These are phyloP conservation scores for Cyberlindnera petersonii DNA, from an alignment of 805 yeast species.

Conservation along the genomic window DNA sequence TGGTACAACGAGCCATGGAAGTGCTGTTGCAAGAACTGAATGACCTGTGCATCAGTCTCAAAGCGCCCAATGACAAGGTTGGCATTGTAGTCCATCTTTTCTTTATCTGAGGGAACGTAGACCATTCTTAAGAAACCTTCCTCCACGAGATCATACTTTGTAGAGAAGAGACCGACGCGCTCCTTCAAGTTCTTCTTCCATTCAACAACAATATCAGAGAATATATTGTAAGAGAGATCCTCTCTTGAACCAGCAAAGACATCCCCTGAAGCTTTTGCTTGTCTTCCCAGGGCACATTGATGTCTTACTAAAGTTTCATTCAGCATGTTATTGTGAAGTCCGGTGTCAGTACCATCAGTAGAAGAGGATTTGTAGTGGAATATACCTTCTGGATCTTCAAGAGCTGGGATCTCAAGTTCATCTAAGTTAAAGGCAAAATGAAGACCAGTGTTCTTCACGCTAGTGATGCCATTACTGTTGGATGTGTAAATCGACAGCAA, in stretches of 20 bases:
- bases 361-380: too few species aligned
- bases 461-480: too few species aligned
- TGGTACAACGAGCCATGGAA: conserved; percentile 76
- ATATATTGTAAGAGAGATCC: conserved; percentile 47
- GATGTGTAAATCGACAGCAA: conserved; percentile 75
- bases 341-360: too few species aligned
- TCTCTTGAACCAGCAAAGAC: conserved; percentile 57
- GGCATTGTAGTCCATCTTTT: conserved; percentile 50
- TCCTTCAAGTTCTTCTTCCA: conserved; percentile 66
- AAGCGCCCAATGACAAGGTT: conserved; percentile 42
- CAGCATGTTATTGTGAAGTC: too few species aligned
- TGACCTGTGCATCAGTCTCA: conserved; percentile 67
- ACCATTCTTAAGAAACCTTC: conserved; percentile 78
- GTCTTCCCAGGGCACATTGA: conserved; percentile 60
- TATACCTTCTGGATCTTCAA: too few species aligned
- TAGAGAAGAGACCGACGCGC: conserved; percentile 62
- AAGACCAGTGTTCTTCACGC: too few species aligned
- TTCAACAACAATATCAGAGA: conserved; percentile 62
- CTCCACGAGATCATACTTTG: conserved; percentile 45
- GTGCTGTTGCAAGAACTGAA: conserved; percentile 65
- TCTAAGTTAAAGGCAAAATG: too few species aligned
- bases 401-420: too few species aligned
- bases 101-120: conserved; percentile 78
- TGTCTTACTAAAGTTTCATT: too few species aligned
- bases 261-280: conserved; percentile 76